A percentile compares a stretch with the other conserved stretches of the same genome.
phyloP scores from a whole-genome alignment of 495 filamentous ascomycete genomes.

The Penicillium bovifimosum region DNA sequence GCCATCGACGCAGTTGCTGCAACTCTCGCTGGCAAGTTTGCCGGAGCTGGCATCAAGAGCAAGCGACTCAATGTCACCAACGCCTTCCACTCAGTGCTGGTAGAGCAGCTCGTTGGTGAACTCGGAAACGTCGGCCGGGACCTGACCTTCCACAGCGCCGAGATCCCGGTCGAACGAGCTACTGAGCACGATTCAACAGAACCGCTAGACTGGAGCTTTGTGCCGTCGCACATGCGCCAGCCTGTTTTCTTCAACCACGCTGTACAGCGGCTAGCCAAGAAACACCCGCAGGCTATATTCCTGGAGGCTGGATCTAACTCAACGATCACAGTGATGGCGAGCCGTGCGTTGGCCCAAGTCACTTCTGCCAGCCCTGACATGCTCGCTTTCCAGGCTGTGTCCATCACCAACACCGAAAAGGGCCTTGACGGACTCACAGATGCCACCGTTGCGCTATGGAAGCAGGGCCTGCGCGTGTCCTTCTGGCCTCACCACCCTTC shows the following conservation, averaged over 20 bases:
- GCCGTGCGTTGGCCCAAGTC: no score
- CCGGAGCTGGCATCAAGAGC: constrained; percentile 22
- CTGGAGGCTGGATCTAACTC: constrained; percentile 50
- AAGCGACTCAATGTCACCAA: constrained; percentile 46
- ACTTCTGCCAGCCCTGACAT: no score
- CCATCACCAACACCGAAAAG: constrained; percentile 29
- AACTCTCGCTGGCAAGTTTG: background rate
- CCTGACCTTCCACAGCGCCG: constrained; percentile 26
- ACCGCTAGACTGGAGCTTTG: constrained; percentile 32
- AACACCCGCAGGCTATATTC: constrained; percentile 34
- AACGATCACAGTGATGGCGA: constrained; percentile 41
- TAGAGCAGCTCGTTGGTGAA: constrained; percentile 32
- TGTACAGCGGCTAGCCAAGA: constrained; percentile 35
- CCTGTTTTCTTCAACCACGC: constrained; percentile 50
- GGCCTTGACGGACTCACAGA: constrained; percentile 32
- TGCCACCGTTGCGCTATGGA: constrained; percentile 44
- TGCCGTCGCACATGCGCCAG: constrained; percentile 42
- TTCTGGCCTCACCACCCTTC: constrained; percentile 46
- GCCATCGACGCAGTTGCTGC: constrained; percentile 26
- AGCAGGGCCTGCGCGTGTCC: constrained; percentile 26
- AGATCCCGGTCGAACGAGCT: constrained; percentile 29
- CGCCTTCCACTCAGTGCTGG: constrained; percentile 47
- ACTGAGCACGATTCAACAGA: constrained; percentile 25
- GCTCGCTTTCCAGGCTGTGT: constrained; percentile 43
- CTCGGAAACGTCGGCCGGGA: constrained; percentile 25